Base-by-base conservation (phyloP, 768 basidiomycete genomes). In the Leccinum obscurum region DNA sequence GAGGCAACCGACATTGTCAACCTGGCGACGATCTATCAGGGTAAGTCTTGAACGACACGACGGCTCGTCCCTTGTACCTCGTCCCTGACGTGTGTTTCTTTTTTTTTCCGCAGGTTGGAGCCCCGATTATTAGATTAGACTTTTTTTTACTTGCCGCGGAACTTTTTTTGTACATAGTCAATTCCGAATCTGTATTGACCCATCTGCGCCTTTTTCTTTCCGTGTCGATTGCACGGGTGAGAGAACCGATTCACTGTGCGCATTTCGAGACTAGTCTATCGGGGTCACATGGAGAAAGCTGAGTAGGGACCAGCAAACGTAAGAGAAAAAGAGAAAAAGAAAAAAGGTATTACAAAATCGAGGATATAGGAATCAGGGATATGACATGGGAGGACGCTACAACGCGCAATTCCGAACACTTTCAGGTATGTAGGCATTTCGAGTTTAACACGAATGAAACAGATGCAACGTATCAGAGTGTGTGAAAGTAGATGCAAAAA, bases 1-100 rank as follows among this genome's bases (percentile, higher is more conserved):
- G 87, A 92, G 69, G 96, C 96, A 39, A 92, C 87, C 24, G 92
- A 96, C 68, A 71, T 77, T 2, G 77, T 76, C 52, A 93, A 93
- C 71, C 76, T 98, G 20, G 87, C 86, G 3, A 82, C 79, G n/a
- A 93, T 98, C 64, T 98, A 82, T 69, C 66, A 68, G 41, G 93
- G 93, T 90, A 68, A 61, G 84, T 52, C 15, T 1, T 49, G 7
- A 49, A 49, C 24, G 17, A 1, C 10, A 5, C 7, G 17, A 28
- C 26, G 26, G 15, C 22, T 1, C 22, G 24, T 28, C n/a, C 30
- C 52, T 14, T 20, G 52, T 52, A 6, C 52, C 52, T 52, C 32
- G 52, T 22, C 14, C 55, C 64, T 59, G 61, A 48, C 8, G 41
- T 24, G 6, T 28, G 41, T 41, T 41, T 41, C 7, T 15, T 39